Evolutionary conservation across 345 rosid genomes (phyloP), one percentile per base, ranked within the genome.

Genomic region (Melaleuca alternifolia): DNA sequence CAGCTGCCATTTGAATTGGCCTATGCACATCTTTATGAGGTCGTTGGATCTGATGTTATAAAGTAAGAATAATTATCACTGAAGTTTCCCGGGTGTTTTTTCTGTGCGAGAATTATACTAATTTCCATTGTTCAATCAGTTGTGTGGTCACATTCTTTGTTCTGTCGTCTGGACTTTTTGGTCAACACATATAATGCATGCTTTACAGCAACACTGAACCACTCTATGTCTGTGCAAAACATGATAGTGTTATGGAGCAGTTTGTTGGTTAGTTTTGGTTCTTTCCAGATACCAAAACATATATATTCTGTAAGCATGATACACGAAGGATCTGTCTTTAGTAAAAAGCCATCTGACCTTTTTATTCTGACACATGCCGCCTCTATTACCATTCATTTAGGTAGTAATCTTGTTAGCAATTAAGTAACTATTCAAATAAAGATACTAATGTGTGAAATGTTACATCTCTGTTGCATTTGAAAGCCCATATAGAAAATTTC

Each of bases 1-100:
- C 99, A 97, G 90, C 89, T 97, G 91, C 98, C 99, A n/a, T 96
- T 97, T 90, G 99, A 97, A 92, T 91, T 97, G 89, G 95, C 94
- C 33, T 97, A 97, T 94, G 99, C 98, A 89, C 95, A 97, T 92
- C 96, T 94, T 61, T 97, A 92, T 37, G 98, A 94, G 90, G 94
- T 94, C 33, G 82, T 94, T 84, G 83, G 85, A 51, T 94, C 95
- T 33, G 96, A 93, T 88, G 54, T 87, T 46, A 50, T 93, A 51
- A 96, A 93, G 99, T 97, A 89, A 94, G 96, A 84, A 86, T 83
- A 86, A 56, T 65, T 53, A 71, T 71, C 79, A 71, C 56, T 59
- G 11, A 81, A 48, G 79, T 86, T 16, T 77, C 82, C 15, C 48
- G 62, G 85, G 13, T 44, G 75, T 26, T 84, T n/a, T 50, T 13